A percentile compares a stretch with the other conserved stretches of the same genome.
Conservation (phyloP, 129 eudicot species). For the Tagetes patula region DNA sequence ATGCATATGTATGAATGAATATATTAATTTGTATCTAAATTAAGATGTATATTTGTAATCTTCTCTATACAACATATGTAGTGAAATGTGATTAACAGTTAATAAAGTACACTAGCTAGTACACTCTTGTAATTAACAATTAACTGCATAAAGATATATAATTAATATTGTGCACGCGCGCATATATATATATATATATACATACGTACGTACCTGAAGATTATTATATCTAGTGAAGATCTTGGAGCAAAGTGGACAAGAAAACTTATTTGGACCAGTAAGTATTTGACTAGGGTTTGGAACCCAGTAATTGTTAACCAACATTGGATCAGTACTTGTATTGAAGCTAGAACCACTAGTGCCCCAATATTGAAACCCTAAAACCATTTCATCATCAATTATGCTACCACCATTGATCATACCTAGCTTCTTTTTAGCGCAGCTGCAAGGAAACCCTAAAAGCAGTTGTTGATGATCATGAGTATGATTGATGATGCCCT, state of each 20-base stretch:
- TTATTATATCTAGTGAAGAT: constrained; percentile 67
- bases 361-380: constrained; percentile 21
- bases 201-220: constrained; percentile 51
- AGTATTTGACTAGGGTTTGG: constrained; percentile 68
- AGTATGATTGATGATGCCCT: neutral
- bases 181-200: neutral
- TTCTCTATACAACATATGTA: neutral
- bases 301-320: constrained; percentile 47
- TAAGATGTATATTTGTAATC: neutral
- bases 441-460: constrained; percentile 16
- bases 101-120: neutral
- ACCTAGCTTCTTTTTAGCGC: constrained; percentile 25
- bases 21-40: neutral
- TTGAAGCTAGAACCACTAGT: constrained; percentile 12
- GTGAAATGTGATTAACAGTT: neutral
- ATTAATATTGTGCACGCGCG: neutral
- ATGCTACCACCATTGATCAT: neutral
- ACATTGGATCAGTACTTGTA: constrained; percentile 4
- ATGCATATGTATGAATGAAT: neutral
- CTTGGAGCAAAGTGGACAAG: constrained; percentile 64
- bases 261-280: constrained; percentile 57
- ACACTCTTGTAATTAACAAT: neutral
- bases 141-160: neutral
- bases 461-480: neutral
- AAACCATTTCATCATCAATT: constrained; percentile 7